Evolutionary conservation across 2,329 filamentous ascomycete species (phyloP), one percentile per base, ranked within the genome.

Genomic region (Fusarium equiseti): DNA sequence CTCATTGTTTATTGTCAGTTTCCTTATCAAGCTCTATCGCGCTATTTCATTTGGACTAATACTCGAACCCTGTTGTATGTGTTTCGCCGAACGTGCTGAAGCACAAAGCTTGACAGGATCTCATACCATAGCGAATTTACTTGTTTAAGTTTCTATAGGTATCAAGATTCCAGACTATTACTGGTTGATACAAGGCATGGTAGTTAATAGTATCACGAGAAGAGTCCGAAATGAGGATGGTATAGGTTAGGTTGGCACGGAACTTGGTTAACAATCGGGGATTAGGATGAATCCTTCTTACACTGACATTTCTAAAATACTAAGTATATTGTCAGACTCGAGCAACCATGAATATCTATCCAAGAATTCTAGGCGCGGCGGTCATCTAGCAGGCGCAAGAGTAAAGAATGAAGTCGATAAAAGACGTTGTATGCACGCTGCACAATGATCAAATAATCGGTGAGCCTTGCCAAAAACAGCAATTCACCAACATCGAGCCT

Each of bases 381-480:
- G 8, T 51, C 16, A 18, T 9, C 40, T 15, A n/a, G 32, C 5
- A 46, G 40, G 50, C 6, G 24, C 4, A 12, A 16, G 11, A 64
- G 10, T 13, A 18, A 66, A 48, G 8, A 31, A 24, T 8, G n/a
- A 24, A 62, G 42, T 49, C n/a, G 32, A 32, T n/a, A 20, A 18
- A n/a, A 40, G 7, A 38, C 22, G 43, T 13, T 60, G 26, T 31
- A 35, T 62, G 43, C 26, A 11, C 10, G 32, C 52, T 66, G 49
- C 43, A 58, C 44, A 35, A 57, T 50, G 67, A 68, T 57, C 48
- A 31, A 68, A 61, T 43, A 5, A 16, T 20, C 60, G 68, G 65
- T 15, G 52, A 24, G 20, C 52, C 59, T 62, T 72, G 49, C 68
- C 53, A 22, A 12, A 46, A 50, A 35, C 20, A 46, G 68, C 12